phyloP scores from a whole-genome alignment of 2,329 filamentous ascomycete species.

The Colletotrichum truncatum region DNA sequence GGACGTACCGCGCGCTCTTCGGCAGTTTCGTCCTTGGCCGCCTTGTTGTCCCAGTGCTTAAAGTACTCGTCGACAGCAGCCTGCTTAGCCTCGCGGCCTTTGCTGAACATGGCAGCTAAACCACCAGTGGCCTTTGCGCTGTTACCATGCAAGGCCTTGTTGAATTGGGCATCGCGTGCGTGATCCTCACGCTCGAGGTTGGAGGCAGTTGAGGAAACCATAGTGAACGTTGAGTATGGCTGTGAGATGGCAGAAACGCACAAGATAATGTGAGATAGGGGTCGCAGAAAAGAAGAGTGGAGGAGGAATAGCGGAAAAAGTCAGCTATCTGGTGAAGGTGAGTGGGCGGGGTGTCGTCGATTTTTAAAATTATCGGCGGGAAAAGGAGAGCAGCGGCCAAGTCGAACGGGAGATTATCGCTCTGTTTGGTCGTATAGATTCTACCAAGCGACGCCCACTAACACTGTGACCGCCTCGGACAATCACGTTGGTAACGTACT shows the following conservation, averaged over 20 bases:
- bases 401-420: background rate
- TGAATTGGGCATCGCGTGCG: constrained; percentile 87
- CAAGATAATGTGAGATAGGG: background rate
- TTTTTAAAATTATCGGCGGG: background rate
- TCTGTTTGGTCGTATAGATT: constrained; percentile 13
- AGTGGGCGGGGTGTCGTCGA: background rate
- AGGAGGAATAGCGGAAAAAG: background rate
- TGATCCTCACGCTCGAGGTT: constrained; percentile 84
- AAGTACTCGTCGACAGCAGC: constrained; percentile 87
- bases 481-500: background rate
- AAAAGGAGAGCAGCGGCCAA: constrained; percentile 7
- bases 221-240: constrained; percentile 44
- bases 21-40: constrained; percentile 74
- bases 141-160: constrained; percentile 83
- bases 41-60: constrained; percentile 90
- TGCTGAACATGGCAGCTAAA: constrained; percentile 82
- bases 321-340: background rate
- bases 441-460: constrained; percentile 1
- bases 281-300: background rate
- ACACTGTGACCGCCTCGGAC: background rate
- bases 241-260: background rate
- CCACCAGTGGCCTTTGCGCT: constrained; percentile 77
- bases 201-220: constrained; percentile 50
- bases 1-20: constrained; percentile 74
- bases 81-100: constrained; percentile 76